Conservation (phyloP, 2,329 filamentous ascomycete species). For the Volutella citrinella region DNA sequence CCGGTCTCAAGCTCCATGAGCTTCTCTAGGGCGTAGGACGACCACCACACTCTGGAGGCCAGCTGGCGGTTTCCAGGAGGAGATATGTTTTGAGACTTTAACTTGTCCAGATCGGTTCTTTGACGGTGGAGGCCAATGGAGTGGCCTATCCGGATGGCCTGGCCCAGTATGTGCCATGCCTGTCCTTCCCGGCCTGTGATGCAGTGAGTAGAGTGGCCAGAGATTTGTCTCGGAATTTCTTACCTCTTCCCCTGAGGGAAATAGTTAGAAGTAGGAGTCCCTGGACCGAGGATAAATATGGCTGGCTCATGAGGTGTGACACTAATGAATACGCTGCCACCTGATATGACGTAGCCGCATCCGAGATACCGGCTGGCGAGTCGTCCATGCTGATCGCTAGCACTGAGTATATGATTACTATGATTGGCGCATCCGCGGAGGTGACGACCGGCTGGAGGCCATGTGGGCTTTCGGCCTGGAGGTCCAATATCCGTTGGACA, state of each 20-base stretch:
- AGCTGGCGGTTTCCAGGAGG: slow-evolving; percentile 12
- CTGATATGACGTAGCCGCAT: slow-evolving; percentile 11
- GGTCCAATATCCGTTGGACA: slow-evolving; percentile 12
- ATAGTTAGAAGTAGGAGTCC: slow-evolving; percentile 15
- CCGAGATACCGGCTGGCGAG: slow-evolving; percentile 8
- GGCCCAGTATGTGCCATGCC: slow-evolving; percentile 17
- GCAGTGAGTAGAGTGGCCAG: too few relatives aligned
- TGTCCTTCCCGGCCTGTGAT: slow-evolving; percentile 17
- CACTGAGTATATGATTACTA: slow-evolving; percentile 14
- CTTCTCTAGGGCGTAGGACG: slow-evolving; percentile 18
- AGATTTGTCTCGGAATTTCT: too few relatives aligned
- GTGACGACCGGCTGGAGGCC: slow-evolving; percentile 13
- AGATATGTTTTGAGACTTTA: too few relatives aligned
- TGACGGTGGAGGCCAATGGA: slow-evolving; percentile 16
- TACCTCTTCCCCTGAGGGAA: slow-evolving; percentile 16
- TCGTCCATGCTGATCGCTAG: slow-evolving; percentile 18
- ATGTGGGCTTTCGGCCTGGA: slow-evolving; percentile 10
- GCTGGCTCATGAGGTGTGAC: slow-evolving; percentile 14
- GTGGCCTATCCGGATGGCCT: slow-evolving; percentile 14
- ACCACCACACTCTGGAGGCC: slow-evolving; percentile 18
- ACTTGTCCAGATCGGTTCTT: too few relatives aligned
- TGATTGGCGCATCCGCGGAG: slow-evolving; percentile 9
- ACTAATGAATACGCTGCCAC: slow-evolving; percentile 16
- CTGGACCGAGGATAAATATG: slow-evolving; percentile 19
- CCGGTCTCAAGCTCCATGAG: slow-evolving; percentile 20